These are phyloP conservation scores for Adansonia gregorii DNA, from an alignment of 441 rosid genomes.

Conservation along the genomic window DNA sequence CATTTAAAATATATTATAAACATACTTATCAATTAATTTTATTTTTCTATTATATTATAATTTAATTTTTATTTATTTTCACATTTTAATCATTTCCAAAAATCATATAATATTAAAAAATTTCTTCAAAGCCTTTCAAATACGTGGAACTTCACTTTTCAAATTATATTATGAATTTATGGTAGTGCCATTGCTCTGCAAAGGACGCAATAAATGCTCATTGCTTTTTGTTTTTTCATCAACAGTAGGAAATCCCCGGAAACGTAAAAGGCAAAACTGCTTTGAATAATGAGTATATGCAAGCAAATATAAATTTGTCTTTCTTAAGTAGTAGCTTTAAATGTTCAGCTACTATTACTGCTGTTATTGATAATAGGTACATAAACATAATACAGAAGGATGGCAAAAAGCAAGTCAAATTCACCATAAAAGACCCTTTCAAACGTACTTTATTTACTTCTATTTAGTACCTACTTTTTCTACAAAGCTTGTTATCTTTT, in stretches of 20 bases:
- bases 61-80: too few species aligned
- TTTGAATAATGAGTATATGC: background rate
- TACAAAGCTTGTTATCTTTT: background rate
- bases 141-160: too few species aligned
- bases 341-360: background rate
- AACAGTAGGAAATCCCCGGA: background rate
- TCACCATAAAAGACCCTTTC: background rate
- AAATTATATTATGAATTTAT: too few species aligned
- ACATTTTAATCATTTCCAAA: too few species aligned
- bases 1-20: too few species aligned
- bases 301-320: background rate
- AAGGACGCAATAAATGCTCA: conserved; percentile 25
- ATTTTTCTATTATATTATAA: too few species aligned
- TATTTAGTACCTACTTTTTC: background rate
- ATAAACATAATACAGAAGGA: background rate
- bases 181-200: background rate
- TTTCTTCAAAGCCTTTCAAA: too few species aligned
- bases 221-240: conserved; percentile 20
- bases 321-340: background rate
- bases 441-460: background rate
- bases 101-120: too few species aligned
- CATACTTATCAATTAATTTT: too few species aligned
- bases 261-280: conserved; percentile 20
- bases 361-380: background rate
- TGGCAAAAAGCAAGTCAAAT: background rate